A percentile compares a stretch with the other conserved stretches of the same genome.
Evolutionary conservation across 495 filamentous ascomycete species (phyloP).

Genomic region (Talaromyces wortmannii): DNA sequence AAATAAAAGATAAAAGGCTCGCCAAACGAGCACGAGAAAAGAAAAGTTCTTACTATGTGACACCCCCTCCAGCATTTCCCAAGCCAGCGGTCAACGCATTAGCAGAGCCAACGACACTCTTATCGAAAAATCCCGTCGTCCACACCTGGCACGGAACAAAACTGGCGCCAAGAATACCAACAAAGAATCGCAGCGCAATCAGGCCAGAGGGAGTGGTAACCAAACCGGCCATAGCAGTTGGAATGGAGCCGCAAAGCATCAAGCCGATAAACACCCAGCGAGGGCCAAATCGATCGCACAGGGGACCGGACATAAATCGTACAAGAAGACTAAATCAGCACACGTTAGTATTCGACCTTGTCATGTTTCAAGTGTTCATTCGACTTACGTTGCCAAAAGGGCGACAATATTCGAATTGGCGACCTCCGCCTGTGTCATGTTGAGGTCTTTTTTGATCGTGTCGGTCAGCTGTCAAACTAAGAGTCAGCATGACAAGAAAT

Average conservation of each 20-base stretch:
- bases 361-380: too few species aligned
- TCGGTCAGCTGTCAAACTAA: conserved; percentile 48
- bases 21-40: background rate
- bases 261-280: conserved; percentile 71
- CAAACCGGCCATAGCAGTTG: conserved; percentile 76
- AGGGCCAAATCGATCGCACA: conserved; percentile 81
- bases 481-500: background rate
- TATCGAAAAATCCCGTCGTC: conserved; percentile 94
- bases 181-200: conserved; percentile 78
- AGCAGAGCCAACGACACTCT: conserved; percentile 86
- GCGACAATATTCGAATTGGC: conserved; percentile 92
- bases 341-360: background rate
- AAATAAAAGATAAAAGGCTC: background rate
- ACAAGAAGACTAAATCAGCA: conserved; percentile 56
- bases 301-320: conserved; percentile 73
- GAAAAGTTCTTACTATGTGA: conserved; percentile 45
- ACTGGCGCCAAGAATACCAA: conserved; percentile 83
- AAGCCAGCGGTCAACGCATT: conserved; percentile 82
- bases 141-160: conserved; percentile 97
- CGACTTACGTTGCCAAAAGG: conserved; percentile 69
- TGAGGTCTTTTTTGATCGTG: conserved; percentile 72
- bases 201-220: conserved; percentile 64
- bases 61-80: conserved; percentile 88
- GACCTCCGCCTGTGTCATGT: conserved; percentile 64
- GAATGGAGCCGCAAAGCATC: conserved; percentile 70